These are phyloP conservation scores for Yamadazyma friedrichii DNA, from an alignment of 1,139 yeast species.

Conservation along the genomic window DNA sequence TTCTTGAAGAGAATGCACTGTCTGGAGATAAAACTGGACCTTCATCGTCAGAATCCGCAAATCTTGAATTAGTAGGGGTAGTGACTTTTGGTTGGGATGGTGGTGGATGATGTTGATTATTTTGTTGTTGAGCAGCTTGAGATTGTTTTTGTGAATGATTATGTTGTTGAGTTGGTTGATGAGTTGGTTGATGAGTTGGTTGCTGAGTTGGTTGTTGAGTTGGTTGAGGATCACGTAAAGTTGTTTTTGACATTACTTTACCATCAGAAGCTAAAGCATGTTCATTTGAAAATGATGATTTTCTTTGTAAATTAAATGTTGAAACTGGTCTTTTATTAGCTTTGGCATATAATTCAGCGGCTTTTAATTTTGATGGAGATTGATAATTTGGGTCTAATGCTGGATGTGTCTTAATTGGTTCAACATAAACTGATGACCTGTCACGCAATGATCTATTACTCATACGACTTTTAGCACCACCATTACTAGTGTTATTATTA, in stretches of 20 bases:
- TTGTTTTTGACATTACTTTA: conserved; percentile 9
- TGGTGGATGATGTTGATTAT: conserved; percentile 10
- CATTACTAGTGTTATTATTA: not conserved
- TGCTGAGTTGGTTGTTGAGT: conserved; percentile 3
- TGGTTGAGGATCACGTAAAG: conserved; percentile 10
- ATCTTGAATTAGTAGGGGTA: conserved; percentile 27
- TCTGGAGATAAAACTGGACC: conserved; percentile 23
- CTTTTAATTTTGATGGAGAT: conserved; percentile 44
- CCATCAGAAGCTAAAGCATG: conserved; percentile 9
- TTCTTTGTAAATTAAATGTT: conserved; percentile 35
- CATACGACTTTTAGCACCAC: conserved; percentile 20
- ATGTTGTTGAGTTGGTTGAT: conserved; percentile 7
- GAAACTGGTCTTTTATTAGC: conserved; percentile 46
- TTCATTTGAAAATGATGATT: conserved; percentile 56
- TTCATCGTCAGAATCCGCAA: conserved; percentile 54
- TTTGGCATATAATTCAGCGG: conserved; percentile 50
- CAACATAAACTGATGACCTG: conserved; percentile 33
- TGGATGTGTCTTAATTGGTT: conserved; percentile 46
- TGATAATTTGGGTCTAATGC: conserved; percentile 38
- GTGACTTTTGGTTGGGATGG: conserved; percentile 1
- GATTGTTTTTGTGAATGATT: conserved; percentile 9
- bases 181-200: conserved; percentile 7
- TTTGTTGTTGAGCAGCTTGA: conserved; percentile 12
- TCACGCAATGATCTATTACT: conserved; percentile 32
- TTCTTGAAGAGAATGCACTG: conserved; percentile 42